Percentiles rank a stretch among this genome's conserved stretches.
Evolutionary conservation across 257 asterid genomes (phyloP).

Genomic region (Gentiana macrophylla): DNA sequence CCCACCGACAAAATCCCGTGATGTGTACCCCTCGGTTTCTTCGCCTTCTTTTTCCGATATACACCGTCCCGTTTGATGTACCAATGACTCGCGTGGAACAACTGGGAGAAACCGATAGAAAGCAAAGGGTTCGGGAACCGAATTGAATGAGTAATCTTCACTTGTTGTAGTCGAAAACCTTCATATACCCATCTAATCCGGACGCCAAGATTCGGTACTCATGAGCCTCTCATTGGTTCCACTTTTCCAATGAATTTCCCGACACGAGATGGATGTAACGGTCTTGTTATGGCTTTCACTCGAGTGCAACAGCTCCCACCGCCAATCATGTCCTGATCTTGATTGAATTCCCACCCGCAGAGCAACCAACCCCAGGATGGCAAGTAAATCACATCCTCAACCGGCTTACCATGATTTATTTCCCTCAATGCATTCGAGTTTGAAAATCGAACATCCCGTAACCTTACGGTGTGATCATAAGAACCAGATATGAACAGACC

Average conservation of each 20-base stretch:
- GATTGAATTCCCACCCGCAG: slow-evolving; percentile 73
- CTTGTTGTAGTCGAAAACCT: slow-evolving; percentile 74
- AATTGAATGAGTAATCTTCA: slow-evolving; percentile 73
- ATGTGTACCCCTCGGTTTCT: slow-evolving; percentile 19
- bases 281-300: slow-evolving; percentile 97
- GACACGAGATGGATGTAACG: slow-evolving; percentile 64
- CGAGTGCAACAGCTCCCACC: slow-evolving; percentile 79
- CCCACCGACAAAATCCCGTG: slow-evolving; percentile 28
- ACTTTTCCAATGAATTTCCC: slow-evolving; percentile 52
- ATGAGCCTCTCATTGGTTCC: slow-evolving; percentile 36
- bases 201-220: slow-evolving; percentile 70
- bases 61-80: slow-evolving; percentile 63
- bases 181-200: slow-evolving; percentile 80
- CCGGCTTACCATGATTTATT: slow-evolving; percentile 76
- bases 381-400: slow-evolving; percentile 78
- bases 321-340: slow-evolving; percentile 89
- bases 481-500: slow-evolving; percentile 86
- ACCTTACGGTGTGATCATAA: slow-evolving; percentile 62
- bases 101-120: slow-evolving; percentile 71
- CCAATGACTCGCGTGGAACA: slow-evolving; percentile 71
- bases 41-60: slow-evolving; percentile 58
- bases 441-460: slow-evolving; percentile 80
- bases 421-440: slow-evolving; percentile 50
- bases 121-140: slow-evolving; percentile 72
- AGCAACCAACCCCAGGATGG: slow-evolving; percentile 82